Percentiles rank a stretch among this genome's conserved stretches.
These are phyloP conservation scores for Elsinoe fawcettii DNA, from an alignment of 2,329 filamentous ascomycete species.

Conservation along the genomic window DNA sequence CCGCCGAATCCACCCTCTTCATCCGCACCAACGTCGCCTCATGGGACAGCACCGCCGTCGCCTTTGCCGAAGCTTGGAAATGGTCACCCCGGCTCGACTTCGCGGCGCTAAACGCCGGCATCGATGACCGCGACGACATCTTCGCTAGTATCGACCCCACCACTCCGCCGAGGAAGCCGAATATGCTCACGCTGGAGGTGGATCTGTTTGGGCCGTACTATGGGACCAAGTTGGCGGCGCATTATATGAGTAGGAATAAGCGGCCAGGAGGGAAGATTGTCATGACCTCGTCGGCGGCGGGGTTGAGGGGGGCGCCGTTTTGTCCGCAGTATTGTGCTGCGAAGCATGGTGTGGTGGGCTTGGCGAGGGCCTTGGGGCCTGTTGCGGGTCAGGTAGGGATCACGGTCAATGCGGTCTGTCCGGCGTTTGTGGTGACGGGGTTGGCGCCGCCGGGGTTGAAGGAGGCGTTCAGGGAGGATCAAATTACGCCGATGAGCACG, in stretches of 20 bases:
- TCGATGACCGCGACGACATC: slow-evolving; percentile 31
- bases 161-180: slow-evolving; percentile 26
- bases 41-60: slow-evolving; percentile 22
- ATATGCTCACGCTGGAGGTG: slow-evolving; percentile 30
- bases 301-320: slow-evolving; percentile 29
- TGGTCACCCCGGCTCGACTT: slow-evolving; percentile 27
- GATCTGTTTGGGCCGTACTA: slow-evolving; percentile 30
- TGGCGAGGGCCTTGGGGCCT: slow-evolving; percentile 31
- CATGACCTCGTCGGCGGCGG: slow-evolving; percentile 29
- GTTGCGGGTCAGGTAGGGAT: slow-evolving; percentile 30
- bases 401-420: slow-evolving; percentile 36
- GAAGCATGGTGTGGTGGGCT: slow-evolving; percentile 37
- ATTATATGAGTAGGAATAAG: slow-evolving; percentile 29
- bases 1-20: slow-evolving; percentile 27
- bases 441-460: slow-evolving; percentile 33
- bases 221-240: slow-evolving; percentile 32
- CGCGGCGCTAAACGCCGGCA: slow-evolving; percentile 29
- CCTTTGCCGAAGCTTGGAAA: slow-evolving; percentile 24
- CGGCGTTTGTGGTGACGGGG: slow-evolving; percentile 34
- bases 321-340: slow-evolving; percentile 36
- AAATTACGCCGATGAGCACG: slow-evolving; percentile 35
- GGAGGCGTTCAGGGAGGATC: slow-evolving; percentile 32
- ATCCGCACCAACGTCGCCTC: slow-evolving; percentile 29
- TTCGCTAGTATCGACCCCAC: slow-evolving; percentile 23
- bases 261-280: slow-evolving; percentile 27